phyloP scores from a whole-genome alignment of 495 filamentous ascomycete genomes.

The Penicillium canescens region DNA sequence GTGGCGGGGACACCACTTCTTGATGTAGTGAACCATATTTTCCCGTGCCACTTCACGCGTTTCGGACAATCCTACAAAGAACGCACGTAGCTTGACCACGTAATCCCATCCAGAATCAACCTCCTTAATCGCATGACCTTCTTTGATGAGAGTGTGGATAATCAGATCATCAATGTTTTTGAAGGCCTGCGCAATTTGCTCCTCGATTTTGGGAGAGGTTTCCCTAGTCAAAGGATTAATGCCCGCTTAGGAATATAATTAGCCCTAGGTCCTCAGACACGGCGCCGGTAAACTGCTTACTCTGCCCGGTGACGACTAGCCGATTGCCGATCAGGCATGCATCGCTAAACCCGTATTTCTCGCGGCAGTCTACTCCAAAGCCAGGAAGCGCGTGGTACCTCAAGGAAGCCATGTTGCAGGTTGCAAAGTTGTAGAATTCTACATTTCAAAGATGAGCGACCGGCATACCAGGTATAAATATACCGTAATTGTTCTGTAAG shows the following conservation, averaged over 20 bases:
- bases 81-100: slow-evolving; percentile 14
- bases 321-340: slow-evolving; percentile 12
- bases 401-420: slow-evolving; percentile 4
- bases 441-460: no score
- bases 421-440: no score
- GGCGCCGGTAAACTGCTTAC: slow-evolving; percentile 3
- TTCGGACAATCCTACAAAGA: slow-evolving; percentile 6
- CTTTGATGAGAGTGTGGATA: slow-evolving; percentile 15
- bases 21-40: slow-evolving; percentile 14
- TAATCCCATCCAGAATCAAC: slow-evolving; percentile 9
- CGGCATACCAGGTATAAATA: no score
- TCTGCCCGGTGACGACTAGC: slow-evolving; percentile 12
- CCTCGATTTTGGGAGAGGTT: slow-evolving; percentile 10
- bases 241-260: no score
- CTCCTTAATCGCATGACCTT: background rate
- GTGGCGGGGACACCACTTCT: slow-evolving; percentile 15
- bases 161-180: slow-evolving; percentile 15
- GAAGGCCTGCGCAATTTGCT: slow-evolving; percentile 18
- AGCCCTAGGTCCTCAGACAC: background rate
- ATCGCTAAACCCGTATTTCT: slow-evolving; percentile 17
- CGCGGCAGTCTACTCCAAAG: slow-evolving; percentile 10
- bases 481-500: no score
- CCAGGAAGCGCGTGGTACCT: slow-evolving; percentile 11
- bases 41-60: slow-evolving; percentile 4
- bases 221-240: slow-evolving; percentile 10